Base-by-base conservation (phyloP, 768 basidiomycete species). In the Serendipita sp. region DNA sequence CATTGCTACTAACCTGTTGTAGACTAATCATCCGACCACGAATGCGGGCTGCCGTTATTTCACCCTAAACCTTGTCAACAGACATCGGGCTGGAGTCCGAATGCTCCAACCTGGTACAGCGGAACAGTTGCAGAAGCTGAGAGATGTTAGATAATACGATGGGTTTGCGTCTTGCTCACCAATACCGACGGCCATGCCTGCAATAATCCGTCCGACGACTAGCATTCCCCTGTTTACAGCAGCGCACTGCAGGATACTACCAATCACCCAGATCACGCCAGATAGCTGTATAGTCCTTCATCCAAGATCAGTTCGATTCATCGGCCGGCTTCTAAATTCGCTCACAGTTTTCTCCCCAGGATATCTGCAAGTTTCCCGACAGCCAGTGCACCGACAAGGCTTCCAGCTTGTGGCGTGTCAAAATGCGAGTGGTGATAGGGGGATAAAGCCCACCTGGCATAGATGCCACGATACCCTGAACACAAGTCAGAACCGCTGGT, bases 11-110 rank as follows among this genome's bases (percentile, higher is more conserved):
- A 81, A 85, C 88, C 77, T 89, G 86, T 69, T 89, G 86, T 64
- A 86, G 74, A 2, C 86, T 83, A 31, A 88, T 85, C 64, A 88
- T 78, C 28, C 85, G 82, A 33, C 86, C 87, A 68, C 85, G 83
- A 68, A 88, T 86, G 34, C 77, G 70, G 17, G 85, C 85, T 3
- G 81, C 78, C 2, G 66, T 66, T 41, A 67, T 62, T 48, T 70
- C 66, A 11, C 66, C 66, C 30, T 67, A 16, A 4, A 56, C 41
- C 14, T 33, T 17, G 30, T 62, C 66, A 34, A 50, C 31, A 14
- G 43, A 62, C 14, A 17, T 30, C 22, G 28, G 45, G 64, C 16
- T n/a, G 31, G 22, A 41, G 41, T 22, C 14, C n/a, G 83, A 82
- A 67, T 86, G 82, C 72, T n/a, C 86, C 84, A 38, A 84, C 83